These are phyloP conservation scores for Suillus luteus DNA, from an alignment of 768 basidiomycete genomes.

Conservation along the genomic window DNA sequence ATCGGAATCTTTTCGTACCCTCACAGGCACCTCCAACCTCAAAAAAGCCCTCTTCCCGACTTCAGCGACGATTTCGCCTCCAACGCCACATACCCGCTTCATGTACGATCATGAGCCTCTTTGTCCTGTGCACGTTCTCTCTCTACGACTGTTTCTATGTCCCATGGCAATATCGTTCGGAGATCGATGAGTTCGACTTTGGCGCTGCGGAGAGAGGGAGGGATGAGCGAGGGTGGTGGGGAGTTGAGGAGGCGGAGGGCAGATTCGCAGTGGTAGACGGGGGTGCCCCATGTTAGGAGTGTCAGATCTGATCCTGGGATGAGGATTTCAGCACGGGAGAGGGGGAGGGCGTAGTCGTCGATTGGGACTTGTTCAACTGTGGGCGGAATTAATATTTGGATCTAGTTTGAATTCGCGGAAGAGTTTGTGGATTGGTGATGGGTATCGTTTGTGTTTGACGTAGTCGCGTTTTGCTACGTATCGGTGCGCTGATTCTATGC, in stretches of 20 bases:
- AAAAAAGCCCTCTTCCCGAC: conserved; percentile 84
- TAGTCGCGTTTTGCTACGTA: no score
- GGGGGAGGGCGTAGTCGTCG: conserved; percentile 83
- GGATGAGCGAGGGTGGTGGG: conserved; percentile 68
- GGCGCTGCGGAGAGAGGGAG: conserved; percentile 61
- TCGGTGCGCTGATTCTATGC: no score
- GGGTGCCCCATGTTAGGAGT: conserved; percentile 90
- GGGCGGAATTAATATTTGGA: neutral
- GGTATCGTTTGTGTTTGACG: no score
- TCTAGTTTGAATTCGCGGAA: no score
- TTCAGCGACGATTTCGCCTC: conserved; percentile 89
- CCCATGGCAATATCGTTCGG: conserved; percentile 88
- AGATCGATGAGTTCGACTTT: conserved; percentile 90
- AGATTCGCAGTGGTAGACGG: conserved; percentile 85
- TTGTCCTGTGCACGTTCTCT: conserved; percentile 88
- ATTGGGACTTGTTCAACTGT: conserved; percentile 90
- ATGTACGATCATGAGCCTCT: conserved; percentile 86
- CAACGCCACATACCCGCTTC: conserved; percentile 90
- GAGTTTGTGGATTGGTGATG: no score
- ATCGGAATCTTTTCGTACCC: no score
- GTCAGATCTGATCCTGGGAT: conserved; percentile 79
- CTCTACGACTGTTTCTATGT: conserved; percentile 75
- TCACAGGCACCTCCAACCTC: conserved; percentile 85
- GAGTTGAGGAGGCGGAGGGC: conserved; percentile 73
- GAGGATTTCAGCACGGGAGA: conserved; percentile 80